Conservation (phyloP, 2,329 filamentous ascomycete species). For the Colletotrichum kahawae region DNA sequence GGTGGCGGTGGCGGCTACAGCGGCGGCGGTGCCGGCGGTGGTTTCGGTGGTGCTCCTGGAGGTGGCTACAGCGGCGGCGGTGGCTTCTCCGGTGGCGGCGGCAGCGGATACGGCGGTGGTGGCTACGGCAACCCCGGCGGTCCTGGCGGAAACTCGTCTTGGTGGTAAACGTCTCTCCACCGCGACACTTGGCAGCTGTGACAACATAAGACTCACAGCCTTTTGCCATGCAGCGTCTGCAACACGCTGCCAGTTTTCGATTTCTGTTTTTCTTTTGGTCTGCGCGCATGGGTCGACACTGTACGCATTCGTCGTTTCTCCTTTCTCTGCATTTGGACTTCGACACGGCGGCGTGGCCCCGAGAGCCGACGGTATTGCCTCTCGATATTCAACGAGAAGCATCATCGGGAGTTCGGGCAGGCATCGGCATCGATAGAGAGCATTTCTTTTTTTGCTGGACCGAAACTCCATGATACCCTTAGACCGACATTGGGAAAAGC, state of each 20-base stretch:
- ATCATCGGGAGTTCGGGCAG: slow-evolving; percentile 38
- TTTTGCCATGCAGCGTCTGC: slow-evolving; percentile 26
- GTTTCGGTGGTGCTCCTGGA: slow-evolving; percentile 50
- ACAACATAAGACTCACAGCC: background rate
- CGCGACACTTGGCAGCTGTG: background rate
- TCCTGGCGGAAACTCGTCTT: slow-evolving; percentile 68
- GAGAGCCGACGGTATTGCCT: slow-evolving; percentile 30
- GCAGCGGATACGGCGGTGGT: slow-evolving; percentile 51
- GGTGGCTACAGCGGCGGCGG: slow-evolving; percentile 48
- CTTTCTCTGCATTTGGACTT: slow-evolving; percentile 31
- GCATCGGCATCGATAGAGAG: slow-evolving; percentile 30
- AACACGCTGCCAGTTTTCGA: slow-evolving; percentile 36
- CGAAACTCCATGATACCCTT: slow-evolving; percentile 32
- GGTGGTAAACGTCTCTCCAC: slow-evolving; percentile 60
- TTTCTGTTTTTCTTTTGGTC: slow-evolving; percentile 18
- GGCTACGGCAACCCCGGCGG: slow-evolving; percentile 74
- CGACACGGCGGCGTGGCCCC: slow-evolving; percentile 41
- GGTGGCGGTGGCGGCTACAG: slow-evolving; percentile 41
- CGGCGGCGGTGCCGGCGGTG: slow-evolving; percentile 59
- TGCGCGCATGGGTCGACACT: slow-evolving; percentile 19
- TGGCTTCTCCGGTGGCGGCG: slow-evolving; percentile 39
- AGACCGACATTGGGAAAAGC: slow-evolving; percentile 29
- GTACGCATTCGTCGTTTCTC: slow-evolving; percentile 28
- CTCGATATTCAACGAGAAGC: slow-evolving; percentile 33
- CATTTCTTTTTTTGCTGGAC: slow-evolving; percentile 28